These are phyloP conservation scores for Lepidium didymum DNA, from an alignment of 345 rosid genomes.

Conservation along the genomic window DNA sequence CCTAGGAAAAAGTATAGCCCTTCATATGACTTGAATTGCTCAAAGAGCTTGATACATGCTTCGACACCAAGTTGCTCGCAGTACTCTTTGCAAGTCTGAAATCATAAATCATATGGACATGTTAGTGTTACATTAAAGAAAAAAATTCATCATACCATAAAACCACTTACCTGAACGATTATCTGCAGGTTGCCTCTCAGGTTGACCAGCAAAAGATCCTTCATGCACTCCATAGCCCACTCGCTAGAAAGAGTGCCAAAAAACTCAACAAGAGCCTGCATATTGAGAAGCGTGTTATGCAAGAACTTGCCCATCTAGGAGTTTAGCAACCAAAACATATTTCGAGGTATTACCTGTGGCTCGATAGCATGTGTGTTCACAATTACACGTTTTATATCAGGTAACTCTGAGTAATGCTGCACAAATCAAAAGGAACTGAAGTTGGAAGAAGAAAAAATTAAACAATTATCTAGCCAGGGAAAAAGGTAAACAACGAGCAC, in stretches of 20 bases:
- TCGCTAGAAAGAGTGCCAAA: slow-evolving; percentile 96
- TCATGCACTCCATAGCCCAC: slow-evolving; percentile 99
- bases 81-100: slow-evolving; percentile 95
- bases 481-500: neutral
- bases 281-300: slow-evolving; percentile 3
- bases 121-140: slow-evolving; percentile 11
- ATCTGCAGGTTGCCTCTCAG: slow-evolving; percentile 95
- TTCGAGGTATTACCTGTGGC: slow-evolving; percentile 67
- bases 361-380: slow-evolving; percentile 99
- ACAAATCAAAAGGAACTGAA: slow-evolving; percentile 16
- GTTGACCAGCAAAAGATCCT: slow-evolving; percentile 90
- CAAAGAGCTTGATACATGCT: slow-evolving; percentile 87
- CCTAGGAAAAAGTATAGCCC: slow-evolving; percentile 98
- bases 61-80: slow-evolving; percentile 97
- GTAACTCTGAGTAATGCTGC: slow-evolving; percentile 96
- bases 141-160: slow-evolving; percentile 1
- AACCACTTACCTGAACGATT: slow-evolving; percentile 75
- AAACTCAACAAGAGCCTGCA: slow-evolving; percentile 95
- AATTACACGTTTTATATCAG: slow-evolving; percentile 97
- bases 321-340: neutral
- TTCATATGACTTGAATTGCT: slow-evolving; percentile 96
- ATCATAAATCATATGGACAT: slow-evolving; percentile 15
- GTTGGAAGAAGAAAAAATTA: neutral
- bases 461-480: neutral
- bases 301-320: neutral